Evolutionary conservation across 306 rosid genomes (phyloP).

Genomic region (Cyamopsis tetragonoloba): DNA sequence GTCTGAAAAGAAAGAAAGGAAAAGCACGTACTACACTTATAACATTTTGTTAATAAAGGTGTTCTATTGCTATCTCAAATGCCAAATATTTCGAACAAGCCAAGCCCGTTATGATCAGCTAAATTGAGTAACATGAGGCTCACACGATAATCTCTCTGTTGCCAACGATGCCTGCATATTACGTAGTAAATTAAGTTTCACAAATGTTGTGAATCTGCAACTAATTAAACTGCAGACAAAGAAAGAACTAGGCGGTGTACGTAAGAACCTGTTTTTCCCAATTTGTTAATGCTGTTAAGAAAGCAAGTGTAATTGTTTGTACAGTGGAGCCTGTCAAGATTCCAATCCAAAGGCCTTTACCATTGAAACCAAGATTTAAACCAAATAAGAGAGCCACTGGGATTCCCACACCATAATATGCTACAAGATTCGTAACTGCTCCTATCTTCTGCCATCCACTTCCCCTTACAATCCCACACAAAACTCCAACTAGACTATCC

Average conservation of each 20-base stretch:
- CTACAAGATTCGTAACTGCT: slow-evolving; percentile 46
- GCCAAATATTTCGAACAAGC: too few species aligned
- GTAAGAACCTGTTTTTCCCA: slow-evolving; percentile 53
- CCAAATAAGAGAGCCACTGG: slow-evolving; percentile 39
- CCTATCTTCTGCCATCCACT: slow-evolving; percentile 50
- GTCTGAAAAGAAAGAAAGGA: too few species aligned
- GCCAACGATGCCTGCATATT: slow-evolving; percentile 16
- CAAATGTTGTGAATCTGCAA: background rate
- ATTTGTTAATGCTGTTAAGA: slow-evolving; percentile 36
- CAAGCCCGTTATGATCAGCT: too few species aligned
- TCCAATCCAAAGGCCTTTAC: slow-evolving; percentile 63
- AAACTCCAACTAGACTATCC: slow-evolving; percentile 32
- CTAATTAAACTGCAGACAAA: background rate
- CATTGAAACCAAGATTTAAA: slow-evolving; percentile 35
- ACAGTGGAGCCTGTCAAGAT: slow-evolving; percentile 24
- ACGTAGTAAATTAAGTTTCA: background rate
- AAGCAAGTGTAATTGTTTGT: slow-evolving; percentile 31
- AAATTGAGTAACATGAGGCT: too few species aligned
- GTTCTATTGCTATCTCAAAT: too few species aligned
- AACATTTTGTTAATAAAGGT: too few species aligned
- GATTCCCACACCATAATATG: slow-evolving; percentile 52
- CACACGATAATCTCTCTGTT: background rate
- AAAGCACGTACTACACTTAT: too few species aligned
- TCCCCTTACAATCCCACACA: slow-evolving; percentile 54
- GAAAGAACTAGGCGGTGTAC: too few species aligned